Evolutionary conservation across 2,329 filamentous ascomycete species (phyloP).

Genomic region (Fusarium incarnatum): DNA sequence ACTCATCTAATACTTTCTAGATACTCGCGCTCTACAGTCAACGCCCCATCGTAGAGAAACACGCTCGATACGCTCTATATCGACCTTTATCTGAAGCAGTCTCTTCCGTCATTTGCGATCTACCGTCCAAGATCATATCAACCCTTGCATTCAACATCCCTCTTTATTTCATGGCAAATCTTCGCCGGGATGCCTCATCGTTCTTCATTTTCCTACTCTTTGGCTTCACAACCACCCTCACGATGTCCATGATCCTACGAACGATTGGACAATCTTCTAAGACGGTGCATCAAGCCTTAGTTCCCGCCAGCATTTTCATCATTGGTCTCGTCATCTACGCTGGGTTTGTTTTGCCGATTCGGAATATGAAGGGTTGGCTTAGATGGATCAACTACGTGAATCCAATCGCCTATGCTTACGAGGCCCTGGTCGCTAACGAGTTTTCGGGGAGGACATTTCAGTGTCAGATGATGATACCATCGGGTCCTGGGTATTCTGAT

Average conservation of each 20-base stretch:
- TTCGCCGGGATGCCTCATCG: conserved; percentile 66
- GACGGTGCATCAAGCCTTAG: conserved; percentile 38
- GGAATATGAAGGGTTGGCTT: conserved; percentile 62
- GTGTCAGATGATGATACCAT: conserved; percentile 55
- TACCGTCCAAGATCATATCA: conserved; percentile 33
- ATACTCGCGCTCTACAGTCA: conserved; percentile 45
- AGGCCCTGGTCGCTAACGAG: conserved; percentile 72
- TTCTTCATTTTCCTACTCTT: conserved; percentile 62
- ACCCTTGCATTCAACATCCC: conserved; percentile 58
- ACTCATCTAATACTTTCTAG: neutral
- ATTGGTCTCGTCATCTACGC: conserved; percentile 59
- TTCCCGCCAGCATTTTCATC: conserved; percentile 36
- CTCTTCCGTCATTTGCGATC: conserved; percentile 25
- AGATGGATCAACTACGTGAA: conserved; percentile 75
- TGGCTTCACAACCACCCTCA: conserved; percentile 64
- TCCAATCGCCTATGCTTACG: conserved; percentile 72
- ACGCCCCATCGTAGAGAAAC: conserved; percentile 50
- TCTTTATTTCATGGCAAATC: conserved; percentile 72
- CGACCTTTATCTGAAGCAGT: conserved; percentile 46
- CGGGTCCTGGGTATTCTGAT: conserved; percentile 26
- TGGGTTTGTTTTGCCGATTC: conserved; percentile 57
- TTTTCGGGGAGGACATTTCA: conserved; percentile 60
- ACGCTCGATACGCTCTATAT: conserved; percentile 49
- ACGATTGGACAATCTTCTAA: conserved; percentile 39
- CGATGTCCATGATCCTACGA: conserved; percentile 73